A percentile compares a stretch with the other conserved stretches of the same genome.
Conservation (phyloP, 352 stramenopile species). For the Plasmopara viticola region DNA sequence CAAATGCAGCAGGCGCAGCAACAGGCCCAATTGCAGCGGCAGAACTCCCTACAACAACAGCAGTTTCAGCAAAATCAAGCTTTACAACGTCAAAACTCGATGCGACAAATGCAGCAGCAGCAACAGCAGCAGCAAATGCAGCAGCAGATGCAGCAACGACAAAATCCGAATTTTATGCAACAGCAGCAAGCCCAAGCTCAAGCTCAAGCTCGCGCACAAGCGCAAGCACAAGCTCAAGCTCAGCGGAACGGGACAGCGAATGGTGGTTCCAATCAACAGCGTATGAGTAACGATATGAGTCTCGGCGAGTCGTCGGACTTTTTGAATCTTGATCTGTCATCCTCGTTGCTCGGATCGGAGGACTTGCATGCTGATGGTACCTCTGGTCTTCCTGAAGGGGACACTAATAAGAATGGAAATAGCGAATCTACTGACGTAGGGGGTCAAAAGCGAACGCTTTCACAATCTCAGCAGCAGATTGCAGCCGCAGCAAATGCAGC, state of each 20-base stretch:
- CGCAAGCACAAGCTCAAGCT: slow-evolving; percentile 25
- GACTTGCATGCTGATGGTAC: slow-evolving; percentile 46
- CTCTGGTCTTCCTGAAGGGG: slow-evolving; percentile 29
- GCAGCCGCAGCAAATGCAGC: slow-evolving; percentile 68
- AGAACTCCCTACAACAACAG: slow-evolving; percentile 52
- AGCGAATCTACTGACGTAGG: slow-evolving; percentile 21
- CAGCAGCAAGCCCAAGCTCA: slow-evolving; percentile 35
- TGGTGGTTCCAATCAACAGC: slow-evolving; percentile 29
- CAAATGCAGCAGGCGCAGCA: slow-evolving; percentile 56
- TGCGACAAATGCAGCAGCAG: slow-evolving; percentile 56
- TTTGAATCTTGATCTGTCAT: slow-evolving; percentile 71
- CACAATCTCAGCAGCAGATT: slow-evolving; percentile 80
- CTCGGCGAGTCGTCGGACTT: slow-evolving; percentile 73
- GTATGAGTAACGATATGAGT: slow-evolving; percentile 51
- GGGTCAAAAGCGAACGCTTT: slow-evolving; percentile 64
- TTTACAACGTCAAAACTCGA: slow-evolving; percentile 45
- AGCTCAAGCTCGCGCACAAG: slow-evolving; percentile 16
- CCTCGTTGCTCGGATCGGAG: slow-evolving; percentile 56
- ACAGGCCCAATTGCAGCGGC: slow-evolving; percentile 52
- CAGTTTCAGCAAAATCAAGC: slow-evolving; percentile 50
- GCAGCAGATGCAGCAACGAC: slow-evolving; percentile 49
- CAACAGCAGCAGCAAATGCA: slow-evolving; percentile 30
- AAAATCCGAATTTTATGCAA: slow-evolving; percentile 60
- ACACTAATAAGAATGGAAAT: slow-evolving; percentile 30
- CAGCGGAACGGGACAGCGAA: slow-evolving; percentile 25